Conservation (phyloP, 805 yeast genomes). For the Naumovozyma baii region DNA sequence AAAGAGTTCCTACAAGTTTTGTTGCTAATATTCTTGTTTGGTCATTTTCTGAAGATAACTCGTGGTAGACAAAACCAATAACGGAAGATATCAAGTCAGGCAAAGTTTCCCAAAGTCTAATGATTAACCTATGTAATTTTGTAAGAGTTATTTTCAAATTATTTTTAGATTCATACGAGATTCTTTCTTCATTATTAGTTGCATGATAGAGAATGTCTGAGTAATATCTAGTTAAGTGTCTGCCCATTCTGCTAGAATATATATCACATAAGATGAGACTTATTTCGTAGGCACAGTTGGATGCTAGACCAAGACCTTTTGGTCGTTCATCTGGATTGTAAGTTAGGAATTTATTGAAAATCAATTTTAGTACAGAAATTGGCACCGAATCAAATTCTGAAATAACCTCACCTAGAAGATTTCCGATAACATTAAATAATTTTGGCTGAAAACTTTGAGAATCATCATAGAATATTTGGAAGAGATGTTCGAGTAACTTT, state of each 20-base stretch:
- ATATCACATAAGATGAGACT: constrained; percentile 58
- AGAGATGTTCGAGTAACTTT: constrained; percentile 43
- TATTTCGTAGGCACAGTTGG: constrained; percentile 54
- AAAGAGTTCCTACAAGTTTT: constrained; percentile 57
- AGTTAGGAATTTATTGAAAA: constrained; percentile 53
- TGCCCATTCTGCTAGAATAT: constrained; percentile 63
- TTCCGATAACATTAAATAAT: constrained; percentile 54
- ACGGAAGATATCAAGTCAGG: constrained; percentile 69
- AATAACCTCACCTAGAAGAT: constrained; percentile 64
- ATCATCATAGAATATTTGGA: constrained; percentile 50
- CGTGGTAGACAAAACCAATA: constrained; percentile 72
- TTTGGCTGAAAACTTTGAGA: constrained; percentile 40
- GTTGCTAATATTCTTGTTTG: constrained; percentile 59
- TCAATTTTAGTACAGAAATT: constrained; percentile 45
- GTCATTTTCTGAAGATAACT: constrained; percentile 61
- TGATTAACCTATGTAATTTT: constrained; percentile 52
- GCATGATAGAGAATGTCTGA: constrained; percentile 62
- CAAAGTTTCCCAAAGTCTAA: constrained; percentile 65
- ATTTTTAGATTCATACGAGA: constrained; percentile 10
- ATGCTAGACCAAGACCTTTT: constrained; percentile 21
- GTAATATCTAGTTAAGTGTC: constrained; percentile 68
- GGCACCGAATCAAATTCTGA: constrained; percentile 64
- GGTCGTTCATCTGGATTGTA: constrained; percentile 22
- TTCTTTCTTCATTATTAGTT: constrained; percentile 16
- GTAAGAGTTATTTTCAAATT: constrained; percentile 34